Base-by-base conservation (phyloP, 73 alveolate species). In the Stentor roeselii region DNA sequence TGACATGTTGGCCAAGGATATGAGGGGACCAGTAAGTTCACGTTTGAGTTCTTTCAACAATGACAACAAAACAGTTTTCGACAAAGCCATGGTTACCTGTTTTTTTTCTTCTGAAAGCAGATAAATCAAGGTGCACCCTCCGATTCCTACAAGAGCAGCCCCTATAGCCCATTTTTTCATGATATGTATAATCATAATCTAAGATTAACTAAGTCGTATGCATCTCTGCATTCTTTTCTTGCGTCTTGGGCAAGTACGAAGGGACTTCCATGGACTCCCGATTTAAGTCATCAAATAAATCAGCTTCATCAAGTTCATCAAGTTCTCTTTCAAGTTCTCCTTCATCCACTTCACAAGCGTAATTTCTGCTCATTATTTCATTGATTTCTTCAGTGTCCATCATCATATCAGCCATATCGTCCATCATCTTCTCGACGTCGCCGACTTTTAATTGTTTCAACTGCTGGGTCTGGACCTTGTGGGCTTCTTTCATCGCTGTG, bases 381-480 rank as follows among this genome's bases (percentile, higher is more conserved):
- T 91, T 78, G 82, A 91, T 91, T 59, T 91, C 96, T 82, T 91
- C 90, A 75, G 90, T 86, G 60, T 91, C 96, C 36, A 92, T 91
- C 96, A 91, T 91, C 91, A 91, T 2, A 75, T 91, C 96, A 4
- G 91, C 92, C 82, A 91, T 78, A 78, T 91, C 92, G 59, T 91
- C 96, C 80, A 76, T 87, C 86, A 91, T 40, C 74, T 91, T 91
- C 80, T 91, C 96, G 58, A 91, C 58, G 37, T 91, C 42, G 39
- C 86, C 89, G 77, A 88, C 61, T 86, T 91, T 74, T 32, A 91
- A 59, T 75, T 91, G 90, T 34, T 77, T 78, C 96, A 91, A 84
- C 61, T 91, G 86, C 27, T 67, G 59, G 38, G 83, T 38, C 78
- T 91, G 88, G 59, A 77, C 92, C 4, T 80, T 86, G 36, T 89